A percentile compares a stretch with the other conserved stretches of the same genome.
These are phyloP conservation scores for Solanum verrucosum DNA, from an alignment of 257 asterid genomes.

Conservation along the genomic window DNA sequence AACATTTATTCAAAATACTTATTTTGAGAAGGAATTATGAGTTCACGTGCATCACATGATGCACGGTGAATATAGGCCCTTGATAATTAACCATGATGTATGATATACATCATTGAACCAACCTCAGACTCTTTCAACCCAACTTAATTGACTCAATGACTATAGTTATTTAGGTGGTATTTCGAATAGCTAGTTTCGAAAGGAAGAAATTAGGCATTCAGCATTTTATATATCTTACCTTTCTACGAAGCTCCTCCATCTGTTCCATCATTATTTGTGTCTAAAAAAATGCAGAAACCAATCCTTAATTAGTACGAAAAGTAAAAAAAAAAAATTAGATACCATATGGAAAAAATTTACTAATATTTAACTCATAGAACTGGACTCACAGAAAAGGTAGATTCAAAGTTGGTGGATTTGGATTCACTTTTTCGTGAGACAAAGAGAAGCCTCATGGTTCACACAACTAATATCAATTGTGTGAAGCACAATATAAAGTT, in stretches of 20 bases:
- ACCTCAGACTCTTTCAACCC: background rate
- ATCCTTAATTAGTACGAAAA: background rate
- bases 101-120: too few species aligned
- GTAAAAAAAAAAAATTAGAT: background rate
- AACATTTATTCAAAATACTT: too few species aligned
- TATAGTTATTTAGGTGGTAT: background rate
- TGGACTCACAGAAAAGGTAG: background rate
- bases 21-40: too few species aligned
- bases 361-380: background rate
- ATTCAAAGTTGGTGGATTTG: background rate
- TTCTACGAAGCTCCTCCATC: constrained; percentile 87
- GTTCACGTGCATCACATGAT: too few species aligned
- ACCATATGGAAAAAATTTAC: background rate
- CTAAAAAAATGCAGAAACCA: constrained; percentile 24
- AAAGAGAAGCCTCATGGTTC: background rate
- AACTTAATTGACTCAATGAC: background rate
- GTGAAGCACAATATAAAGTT: background rate
- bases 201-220: background rate
- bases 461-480: background rate
- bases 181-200: background rate
- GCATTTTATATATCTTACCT: constrained; percentile 26
- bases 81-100: background rate
- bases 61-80: background rate
- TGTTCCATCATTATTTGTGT: constrained; percentile 68
- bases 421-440: background rate